Conservation (phyloP, 768 basidiomycete species). For the Lentinula sp. region DNA sequence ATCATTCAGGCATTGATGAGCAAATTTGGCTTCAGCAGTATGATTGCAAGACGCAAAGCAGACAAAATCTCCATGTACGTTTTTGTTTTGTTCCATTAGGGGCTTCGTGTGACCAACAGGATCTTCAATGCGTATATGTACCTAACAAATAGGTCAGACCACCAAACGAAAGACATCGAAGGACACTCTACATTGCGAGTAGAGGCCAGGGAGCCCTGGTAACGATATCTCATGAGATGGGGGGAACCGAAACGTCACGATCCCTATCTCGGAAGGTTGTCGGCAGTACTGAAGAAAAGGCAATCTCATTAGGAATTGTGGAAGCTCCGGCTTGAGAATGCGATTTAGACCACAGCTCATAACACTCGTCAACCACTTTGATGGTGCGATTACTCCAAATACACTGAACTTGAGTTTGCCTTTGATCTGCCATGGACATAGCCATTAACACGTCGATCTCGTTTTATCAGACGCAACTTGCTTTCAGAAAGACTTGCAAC, state of each 20-base stretch:
- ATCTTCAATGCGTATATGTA: constrained; percentile 44
- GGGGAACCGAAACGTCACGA: background rate
- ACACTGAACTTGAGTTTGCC: constrained; percentile 3
- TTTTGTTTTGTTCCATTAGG: constrained; percentile 39
- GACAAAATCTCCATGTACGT: constrained; percentile 24
- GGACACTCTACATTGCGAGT: constrained; percentile 22
- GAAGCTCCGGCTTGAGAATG: background rate
- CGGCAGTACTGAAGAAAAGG: background rate
- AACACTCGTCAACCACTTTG: constrained; percentile 1
- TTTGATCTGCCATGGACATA: background rate
- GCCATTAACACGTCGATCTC: background rate
- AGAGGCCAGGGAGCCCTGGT: constrained; percentile 23
- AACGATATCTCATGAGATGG: background rate
- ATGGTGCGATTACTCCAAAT: background rate
- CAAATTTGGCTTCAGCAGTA: background rate
- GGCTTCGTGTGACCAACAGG: constrained; percentile 28
- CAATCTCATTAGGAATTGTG: background rate
- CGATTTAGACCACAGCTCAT: background rate
- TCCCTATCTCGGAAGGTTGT: background rate
- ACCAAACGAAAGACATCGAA: background rate
- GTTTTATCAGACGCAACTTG: background rate
- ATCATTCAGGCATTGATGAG: background rate
- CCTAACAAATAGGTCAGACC: background rate
- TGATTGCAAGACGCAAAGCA: background rate
- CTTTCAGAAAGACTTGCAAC: background rate